Evolutionary conservation across 768 basidiomycete genomes (phyloP).

Genomic region (Mycena rebaudengoi): DNA sequence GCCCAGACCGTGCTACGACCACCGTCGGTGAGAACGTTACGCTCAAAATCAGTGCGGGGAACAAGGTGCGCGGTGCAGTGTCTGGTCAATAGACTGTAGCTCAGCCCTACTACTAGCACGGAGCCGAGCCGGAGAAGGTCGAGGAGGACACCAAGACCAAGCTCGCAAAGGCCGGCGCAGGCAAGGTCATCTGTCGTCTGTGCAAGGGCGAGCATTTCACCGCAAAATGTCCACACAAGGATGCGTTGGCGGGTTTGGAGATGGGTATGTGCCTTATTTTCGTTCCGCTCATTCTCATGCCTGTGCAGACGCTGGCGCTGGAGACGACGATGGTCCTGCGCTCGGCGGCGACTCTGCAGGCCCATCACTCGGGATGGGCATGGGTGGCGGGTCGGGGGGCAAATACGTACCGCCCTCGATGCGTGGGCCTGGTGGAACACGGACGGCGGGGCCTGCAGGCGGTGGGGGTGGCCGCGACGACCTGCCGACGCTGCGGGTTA

Average conservation of each 20-base stretch:
- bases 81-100: background rate
- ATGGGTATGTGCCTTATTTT: slow-evolving; percentile 51
- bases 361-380: slow-evolving; percentile 44
- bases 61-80: slow-evolving; percentile 54
- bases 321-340: slow-evolving; percentile 46
- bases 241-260: slow-evolving; percentile 84
- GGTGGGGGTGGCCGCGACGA: slow-evolving; percentile 79
- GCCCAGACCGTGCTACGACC: slow-evolving; percentile 93
- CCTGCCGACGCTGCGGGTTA: slow-evolving; percentile 94
- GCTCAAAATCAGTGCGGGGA: slow-evolving; percentile 62
- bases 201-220: slow-evolving; percentile 99
- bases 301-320: slow-evolving; percentile 39
- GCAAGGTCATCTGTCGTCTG: slow-evolving; percentile 90
- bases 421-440: slow-evolving; percentile 69
- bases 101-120: slow-evolving; percentile 41
- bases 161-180: slow-evolving; percentile 77
- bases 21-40: slow-evolving; percentile 78
- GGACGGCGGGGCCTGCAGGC: slow-evolving; percentile 69
- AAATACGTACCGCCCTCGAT: slow-evolving; percentile 97
- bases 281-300: background rate
- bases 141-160: slow-evolving; percentile 73
- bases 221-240: slow-evolving; percentile 98
- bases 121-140: slow-evolving; percentile 70
- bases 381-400: slow-evolving; percentile 59
- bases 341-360: slow-evolving; percentile 43